A percentile compares a stretch with the other conserved stretches of the same genome.
phyloP scores from a whole-genome alignment of 257 asterid species.

The Haberlea rhodopensis region DNA sequence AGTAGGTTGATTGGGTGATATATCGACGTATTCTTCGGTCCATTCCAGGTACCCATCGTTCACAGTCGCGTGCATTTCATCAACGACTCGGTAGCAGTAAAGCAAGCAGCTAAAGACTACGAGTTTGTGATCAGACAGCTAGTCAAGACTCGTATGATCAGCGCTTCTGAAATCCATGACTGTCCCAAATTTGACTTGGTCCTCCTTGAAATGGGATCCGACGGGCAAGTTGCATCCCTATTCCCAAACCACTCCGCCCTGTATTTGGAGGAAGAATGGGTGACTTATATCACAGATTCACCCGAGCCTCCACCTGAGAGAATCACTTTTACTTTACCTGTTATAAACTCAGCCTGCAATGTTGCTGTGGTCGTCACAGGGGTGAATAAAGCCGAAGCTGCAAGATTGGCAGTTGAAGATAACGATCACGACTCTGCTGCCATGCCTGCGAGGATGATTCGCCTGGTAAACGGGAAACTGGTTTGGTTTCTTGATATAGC shows the following conservation, averaged over 20 bases:
- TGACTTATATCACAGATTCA: no score
- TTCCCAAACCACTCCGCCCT: slow-evolving; percentile 55
- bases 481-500: slow-evolving; percentile 94
- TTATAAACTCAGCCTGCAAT: slow-evolving; percentile 56
- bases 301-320: no score
- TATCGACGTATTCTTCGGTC: no score
- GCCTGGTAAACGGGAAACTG: slow-evolving; percentile 59
- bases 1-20: no score
- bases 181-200: slow-evolving; percentile 67
- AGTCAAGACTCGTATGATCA: no score
- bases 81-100: no score
- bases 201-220: slow-evolving; percentile 79
- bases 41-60: no score
- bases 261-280: slow-evolving; percentile 56
- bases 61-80: no score
- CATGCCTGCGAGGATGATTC: slow-evolving; percentile 67
- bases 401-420: slow-evolving; percentile 46
- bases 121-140: no score
- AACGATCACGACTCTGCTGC: slow-evolving; percentile 34
- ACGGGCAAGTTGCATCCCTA: no score
- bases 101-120: no score
- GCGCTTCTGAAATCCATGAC: slow-evolving; percentile 38
- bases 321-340: slow-evolving; percentile 71
- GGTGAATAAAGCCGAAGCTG: no score
- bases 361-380: slow-evolving; percentile 68